phyloP scores from a whole-genome alignment of 1,284 basidiomycete genomes.

The Melanopsichium pennsylvanicum region DNA sequence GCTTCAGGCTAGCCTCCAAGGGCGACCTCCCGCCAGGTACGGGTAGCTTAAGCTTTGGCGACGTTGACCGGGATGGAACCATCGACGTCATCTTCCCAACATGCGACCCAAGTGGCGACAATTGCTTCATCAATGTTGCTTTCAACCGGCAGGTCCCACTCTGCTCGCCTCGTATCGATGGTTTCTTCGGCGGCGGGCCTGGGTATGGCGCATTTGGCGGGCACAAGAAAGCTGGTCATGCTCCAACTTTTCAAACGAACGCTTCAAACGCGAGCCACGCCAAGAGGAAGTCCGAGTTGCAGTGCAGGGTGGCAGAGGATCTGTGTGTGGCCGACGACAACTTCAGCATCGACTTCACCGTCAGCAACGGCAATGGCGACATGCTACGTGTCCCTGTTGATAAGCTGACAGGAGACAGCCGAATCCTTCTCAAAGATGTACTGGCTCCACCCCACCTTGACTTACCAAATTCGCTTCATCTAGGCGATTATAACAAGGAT shows the following conservation, averaged over 20 bases:
- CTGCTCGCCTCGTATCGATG: slow-evolving; percentile 69
- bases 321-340: slow-evolving; percentile 82
- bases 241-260: neutral
- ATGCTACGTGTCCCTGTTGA: slow-evolving; percentile 76
- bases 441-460: slow-evolving; percentile 67
- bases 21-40: slow-evolving; percentile 79
- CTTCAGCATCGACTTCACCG: slow-evolving; percentile 79
- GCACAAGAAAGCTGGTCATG: slow-evolving; percentile 1
- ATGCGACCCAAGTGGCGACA: slow-evolving; percentile 72
- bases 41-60: slow-evolving; percentile 85
- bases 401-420: slow-evolving; percentile 68
- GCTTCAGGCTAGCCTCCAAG: slow-evolving; percentile 76
- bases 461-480: slow-evolving; percentile 78
- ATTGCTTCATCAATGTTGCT: slow-evolving; percentile 85
- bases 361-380: slow-evolving; percentile 70
- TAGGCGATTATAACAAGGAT: slow-evolving; percentile 92
- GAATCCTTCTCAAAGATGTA: slow-evolving; percentile 75
- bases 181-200: slow-evolving; percentile 47
- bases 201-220: slow-evolving; percentile 17
- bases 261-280: neutral
- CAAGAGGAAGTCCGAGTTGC: neutral
- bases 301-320: slow-evolving; percentile 74
- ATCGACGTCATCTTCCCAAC: slow-evolving; percentile 92
- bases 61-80: slow-evolving; percentile 94
- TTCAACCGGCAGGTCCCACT: slow-evolving; percentile 91